phyloP scores from a whole-genome alignment of 2,329 filamentous ascomycete species.

The Trichocomaceae sp. region DNA sequence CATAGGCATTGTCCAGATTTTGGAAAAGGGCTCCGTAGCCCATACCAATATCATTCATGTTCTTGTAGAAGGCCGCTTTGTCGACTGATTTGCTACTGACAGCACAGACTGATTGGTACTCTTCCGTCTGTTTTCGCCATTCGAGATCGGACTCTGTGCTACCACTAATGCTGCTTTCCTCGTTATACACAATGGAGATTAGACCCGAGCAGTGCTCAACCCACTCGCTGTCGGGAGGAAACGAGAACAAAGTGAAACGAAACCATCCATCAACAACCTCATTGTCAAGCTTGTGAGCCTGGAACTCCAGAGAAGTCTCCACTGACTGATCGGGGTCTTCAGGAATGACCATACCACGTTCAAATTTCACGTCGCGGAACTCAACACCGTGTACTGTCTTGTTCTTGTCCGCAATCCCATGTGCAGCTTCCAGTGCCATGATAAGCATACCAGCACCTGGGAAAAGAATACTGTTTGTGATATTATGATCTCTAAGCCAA shows the following conservation, averaged over 20 bases:
- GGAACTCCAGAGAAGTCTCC: constrained; percentile 12
- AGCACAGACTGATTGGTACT: background rate
- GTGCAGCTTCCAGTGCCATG: constrained; percentile 25
- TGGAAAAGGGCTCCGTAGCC: constrained; percentile 5
- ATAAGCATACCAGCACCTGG: constrained; percentile 24
- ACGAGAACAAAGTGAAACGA: background rate
- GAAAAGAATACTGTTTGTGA: constrained; percentile 16
- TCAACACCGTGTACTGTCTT: background rate
- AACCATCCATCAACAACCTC: background rate
- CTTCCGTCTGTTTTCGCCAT: background rate
- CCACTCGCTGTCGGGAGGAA: background rate
- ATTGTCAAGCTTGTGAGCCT: background rate
- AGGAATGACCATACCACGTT: constrained; percentile 20
- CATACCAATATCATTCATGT: background rate
- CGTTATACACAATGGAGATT: background rate
- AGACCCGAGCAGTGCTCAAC: background rate
- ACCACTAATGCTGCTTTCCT: background rate
- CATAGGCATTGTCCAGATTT: background rate
- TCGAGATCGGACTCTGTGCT: background rate
- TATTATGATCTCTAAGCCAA: constrained; percentile 27
- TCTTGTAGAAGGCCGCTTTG: background rate
- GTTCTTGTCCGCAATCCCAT: constrained; percentile 16
- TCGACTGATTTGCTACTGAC: background rate
- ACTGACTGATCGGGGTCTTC: constrained; percentile 18
- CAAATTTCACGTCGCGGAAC: background rate